A percentile compares a stretch with the other conserved stretches of the same genome.
phyloP scores from a whole-genome alignment of 495 filamentous ascomycete genomes.

The Rhypophila decipiens region DNA sequence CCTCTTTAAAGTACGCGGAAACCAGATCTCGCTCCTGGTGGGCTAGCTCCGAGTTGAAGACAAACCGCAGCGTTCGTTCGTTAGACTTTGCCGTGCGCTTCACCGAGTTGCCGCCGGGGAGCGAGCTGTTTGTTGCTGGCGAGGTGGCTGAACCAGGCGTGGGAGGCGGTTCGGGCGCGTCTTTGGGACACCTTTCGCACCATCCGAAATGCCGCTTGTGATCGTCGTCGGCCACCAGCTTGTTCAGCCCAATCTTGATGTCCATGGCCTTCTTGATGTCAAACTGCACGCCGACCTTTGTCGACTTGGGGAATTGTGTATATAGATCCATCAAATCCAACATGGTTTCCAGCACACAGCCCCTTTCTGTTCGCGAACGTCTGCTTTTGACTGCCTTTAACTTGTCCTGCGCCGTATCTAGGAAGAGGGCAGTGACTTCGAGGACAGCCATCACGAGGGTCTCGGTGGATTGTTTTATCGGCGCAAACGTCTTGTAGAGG shows the following conservation, averaged over 20 bases:
- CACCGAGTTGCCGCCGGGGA: conserved; percentile 25
- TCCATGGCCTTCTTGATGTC: conserved; percentile 70
- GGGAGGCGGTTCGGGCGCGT: conserved; percentile 23
- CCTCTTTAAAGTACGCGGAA: conserved; percentile 61
- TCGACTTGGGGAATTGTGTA: conserved; percentile 63
- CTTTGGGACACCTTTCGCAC: conserved; percentile 37
- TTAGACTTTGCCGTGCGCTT: conserved; percentile 48
- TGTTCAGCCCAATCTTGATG: conserved; percentile 80
- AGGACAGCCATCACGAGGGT: conserved; percentile 77
- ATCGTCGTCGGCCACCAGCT: conserved; percentile 47
- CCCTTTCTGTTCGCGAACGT: conserved; percentile 55
- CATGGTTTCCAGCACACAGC: conserved; percentile 75
- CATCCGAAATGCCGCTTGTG: conserved; percentile 33
- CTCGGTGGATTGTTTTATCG: conserved; percentile 75
- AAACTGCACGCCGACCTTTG: conserved; percentile 64
- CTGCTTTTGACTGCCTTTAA: conserved; percentile 25
- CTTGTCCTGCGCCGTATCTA: conserved; percentile 41
- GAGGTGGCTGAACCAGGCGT: conserved; percentile 30
- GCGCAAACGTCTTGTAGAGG: conserved; percentile 85
- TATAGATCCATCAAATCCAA: conserved; percentile 86
- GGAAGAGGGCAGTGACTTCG: conserved; percentile 68
- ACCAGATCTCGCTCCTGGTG: conserved; percentile 62
- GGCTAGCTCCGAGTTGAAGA: conserved; percentile 76
- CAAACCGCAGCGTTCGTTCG: conserved; percentile 81
- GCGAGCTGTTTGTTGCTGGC: conserved; percentile 28